Evolutionary conservation across 2,329 filamentous ascomycete genomes (phyloP).

Genomic region (Arthrobotrys entomopaga): DNA sequence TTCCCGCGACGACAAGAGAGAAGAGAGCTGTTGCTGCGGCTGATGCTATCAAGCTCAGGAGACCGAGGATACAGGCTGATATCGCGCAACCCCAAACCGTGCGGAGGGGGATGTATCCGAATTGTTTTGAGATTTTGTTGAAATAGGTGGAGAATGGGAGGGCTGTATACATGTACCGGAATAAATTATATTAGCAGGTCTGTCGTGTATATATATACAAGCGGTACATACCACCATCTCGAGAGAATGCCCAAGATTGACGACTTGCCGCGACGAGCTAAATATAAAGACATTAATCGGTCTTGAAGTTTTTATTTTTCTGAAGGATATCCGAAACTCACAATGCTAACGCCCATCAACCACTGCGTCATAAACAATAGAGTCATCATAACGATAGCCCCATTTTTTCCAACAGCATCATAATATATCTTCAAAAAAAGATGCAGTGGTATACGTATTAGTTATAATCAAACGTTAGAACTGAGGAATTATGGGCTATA

Average conservation of each 20-base stretch:
- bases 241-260: conserved; percentile 72
- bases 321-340: conserved; percentile 44
- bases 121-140: conserved; percentile 67
- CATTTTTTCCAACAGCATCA: conserved; percentile 70
- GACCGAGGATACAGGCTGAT: conserved; percentile 67
- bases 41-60: conserved; percentile 69
- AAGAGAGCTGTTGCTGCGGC: conserved; percentile 71
- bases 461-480: conserved; percentile 1
- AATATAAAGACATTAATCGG: neutral
- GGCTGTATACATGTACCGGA: conserved; percentile 60
- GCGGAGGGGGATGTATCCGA: conserved; percentile 70
- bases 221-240: conserved; percentile 65
- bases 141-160: conserved; percentile 71
- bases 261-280: conserved; percentile 69
- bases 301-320: neutral
- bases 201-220: neutral
- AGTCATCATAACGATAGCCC: conserved; percentile 70
- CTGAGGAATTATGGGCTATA: conserved; percentile 7
- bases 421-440: conserved; percentile 67
- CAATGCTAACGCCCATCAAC: conserved; percentile 70
- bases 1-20: conserved; percentile 70
- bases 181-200: neutral
- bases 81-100: conserved; percentile 68
- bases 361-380: conserved; percentile 72
- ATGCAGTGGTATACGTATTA: conserved; percentile 1